Evolutionary conservation across 805 yeast genomes (phyloP).

Genomic region (Pichia cephalocereana): DNA sequence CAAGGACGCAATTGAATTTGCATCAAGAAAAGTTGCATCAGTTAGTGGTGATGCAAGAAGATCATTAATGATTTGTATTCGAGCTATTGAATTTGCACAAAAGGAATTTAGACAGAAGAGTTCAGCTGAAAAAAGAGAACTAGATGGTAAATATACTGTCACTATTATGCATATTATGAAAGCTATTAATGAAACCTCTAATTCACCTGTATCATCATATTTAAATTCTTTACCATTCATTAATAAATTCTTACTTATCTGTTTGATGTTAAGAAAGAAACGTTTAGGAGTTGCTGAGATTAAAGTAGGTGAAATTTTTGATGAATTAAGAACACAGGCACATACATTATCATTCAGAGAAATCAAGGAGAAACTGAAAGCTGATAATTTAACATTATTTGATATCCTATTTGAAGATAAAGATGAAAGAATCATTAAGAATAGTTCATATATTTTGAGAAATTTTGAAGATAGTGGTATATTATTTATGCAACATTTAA

Average conservation of each 20-base stretch:
- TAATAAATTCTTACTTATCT: constrained; percentile 63
- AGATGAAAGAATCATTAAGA: constrained; percentile 40
- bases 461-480: constrained; percentile 78
- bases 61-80: constrained; percentile 75
- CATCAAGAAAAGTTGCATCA: constrained; percentile 88
- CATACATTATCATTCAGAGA: constrained; percentile 23
- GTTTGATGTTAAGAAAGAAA: constrained; percentile 52
- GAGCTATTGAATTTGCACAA: constrained; percentile 88
- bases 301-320: constrained; percentile 65
- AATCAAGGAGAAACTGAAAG: constrained; percentile 15
- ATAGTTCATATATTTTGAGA: constrained; percentile 49
- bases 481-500: constrained; percentile 54
- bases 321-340: constrained; percentile 49
- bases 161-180: constrained; percentile 65
- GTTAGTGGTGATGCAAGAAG: constrained; percentile 97
- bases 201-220: constrained; percentile 59
- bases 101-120: constrained; percentile 36
- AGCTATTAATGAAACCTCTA: constrained; percentile 73
- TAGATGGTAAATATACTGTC: constrained; percentile 41
- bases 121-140: constrained; percentile 18
- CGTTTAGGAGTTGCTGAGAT: constrained; percentile 67
- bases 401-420: constrained; percentile 19
- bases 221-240: constrained; percentile 54
- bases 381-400: constrained; percentile 17
- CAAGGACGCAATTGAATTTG: constrained; percentile 80